Evolutionary conservation across 2,329 filamentous ascomycete species (phyloP).

Genomic region (Claviceps sp.): DNA sequence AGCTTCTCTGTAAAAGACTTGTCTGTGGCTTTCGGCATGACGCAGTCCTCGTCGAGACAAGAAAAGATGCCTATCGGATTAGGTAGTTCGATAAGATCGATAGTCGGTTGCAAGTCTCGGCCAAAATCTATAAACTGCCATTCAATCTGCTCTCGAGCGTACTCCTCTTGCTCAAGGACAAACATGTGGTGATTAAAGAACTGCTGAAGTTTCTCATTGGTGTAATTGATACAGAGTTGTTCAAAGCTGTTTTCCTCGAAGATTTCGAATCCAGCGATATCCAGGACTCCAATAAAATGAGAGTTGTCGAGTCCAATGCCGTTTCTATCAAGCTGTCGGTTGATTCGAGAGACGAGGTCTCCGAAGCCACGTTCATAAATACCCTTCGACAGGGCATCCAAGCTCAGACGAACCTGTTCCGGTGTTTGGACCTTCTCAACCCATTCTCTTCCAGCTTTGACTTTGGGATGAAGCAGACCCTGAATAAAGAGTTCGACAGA

Average conservation of each 20-base stretch:
- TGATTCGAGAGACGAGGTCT: slow-evolving; percentile 83
- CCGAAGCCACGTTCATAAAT: slow-evolving; percentile 96
- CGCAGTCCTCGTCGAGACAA: slow-evolving; percentile 91
- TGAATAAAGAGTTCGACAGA: slow-evolving; percentile 74
- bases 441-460: slow-evolving; percentile 95
- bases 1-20: slow-evolving; percentile 95
- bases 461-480: slow-evolving; percentile 78
- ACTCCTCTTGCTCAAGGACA: slow-evolving; percentile 95
- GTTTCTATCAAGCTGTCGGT: slow-evolving; percentile 77
- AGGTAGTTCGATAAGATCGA: slow-evolving; percentile 88
- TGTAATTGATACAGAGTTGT: slow-evolving; percentile 98
- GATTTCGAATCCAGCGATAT: slow-evolving; percentile 98
- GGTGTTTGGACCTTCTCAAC: slow-evolving; percentile 97
- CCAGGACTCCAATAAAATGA: slow-evolving; percentile 91
- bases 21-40: slow-evolving; percentile 98
- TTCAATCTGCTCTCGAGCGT: slow-evolving; percentile 92
- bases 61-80: slow-evolving; percentile 99
- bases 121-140: slow-evolving; percentile 99
- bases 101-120: slow-evolving; percentile 90
- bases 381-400: slow-evolving; percentile 89
- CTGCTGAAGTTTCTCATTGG: slow-evolving; percentile 96
- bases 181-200: slow-evolving; percentile 99
- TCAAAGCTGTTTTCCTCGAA: slow-evolving; percentile 98
- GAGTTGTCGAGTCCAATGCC: slow-evolving; percentile 76
- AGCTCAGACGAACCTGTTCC: slow-evolving; percentile 79